Conservation (phyloP, 2,329 filamentous ascomycete species). For the Sclerotinia subarctica region DNA sequence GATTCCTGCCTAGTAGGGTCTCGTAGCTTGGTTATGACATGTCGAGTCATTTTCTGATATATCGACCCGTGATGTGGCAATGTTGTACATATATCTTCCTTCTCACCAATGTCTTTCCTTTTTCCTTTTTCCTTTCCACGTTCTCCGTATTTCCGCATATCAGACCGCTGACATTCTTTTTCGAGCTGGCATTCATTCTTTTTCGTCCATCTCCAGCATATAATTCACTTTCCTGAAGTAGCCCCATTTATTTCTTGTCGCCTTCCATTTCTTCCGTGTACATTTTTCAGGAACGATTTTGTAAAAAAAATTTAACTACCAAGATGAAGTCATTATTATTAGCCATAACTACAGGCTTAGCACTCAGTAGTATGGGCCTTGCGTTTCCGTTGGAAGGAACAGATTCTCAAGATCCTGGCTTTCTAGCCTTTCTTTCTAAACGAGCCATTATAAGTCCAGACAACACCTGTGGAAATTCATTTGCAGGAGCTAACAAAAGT, state of each 20-base stretch:
- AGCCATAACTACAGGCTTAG: conserved; percentile 16
- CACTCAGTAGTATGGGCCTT: conserved; percentile 16
- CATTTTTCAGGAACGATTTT: background rate
- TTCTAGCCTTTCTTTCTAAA: conserved; percentile 20
- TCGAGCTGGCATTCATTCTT: background rate
- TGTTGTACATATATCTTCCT: conserved; percentile 7
- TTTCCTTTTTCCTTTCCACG: background rate
- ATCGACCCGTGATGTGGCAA: background rate
- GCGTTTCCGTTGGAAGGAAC: conserved; percentile 12
- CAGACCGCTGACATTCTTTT: conserved; percentile 9
- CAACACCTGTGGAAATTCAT: conserved; percentile 27
- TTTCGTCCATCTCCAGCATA: background rate
- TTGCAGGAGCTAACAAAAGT: conserved; percentile 22
- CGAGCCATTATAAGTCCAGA: conserved; percentile 23
- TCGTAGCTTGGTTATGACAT: background rate
- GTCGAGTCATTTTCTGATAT: conserved; percentile 10
- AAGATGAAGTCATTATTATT: conserved; percentile 20
- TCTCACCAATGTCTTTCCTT: background rate
- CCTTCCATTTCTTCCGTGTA: background rate
- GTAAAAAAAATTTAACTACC: background rate
- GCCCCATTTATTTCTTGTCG: background rate
- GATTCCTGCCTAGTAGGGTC: background rate
- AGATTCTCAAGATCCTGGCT: conserved; percentile 19
- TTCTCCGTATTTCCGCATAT: background rate
- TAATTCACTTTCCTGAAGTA: background rate